phyloP scores from a whole-genome alignment of 2,329 filamentous ascomycete species.

The Tolypocladium cylindrosporum region DNA sequence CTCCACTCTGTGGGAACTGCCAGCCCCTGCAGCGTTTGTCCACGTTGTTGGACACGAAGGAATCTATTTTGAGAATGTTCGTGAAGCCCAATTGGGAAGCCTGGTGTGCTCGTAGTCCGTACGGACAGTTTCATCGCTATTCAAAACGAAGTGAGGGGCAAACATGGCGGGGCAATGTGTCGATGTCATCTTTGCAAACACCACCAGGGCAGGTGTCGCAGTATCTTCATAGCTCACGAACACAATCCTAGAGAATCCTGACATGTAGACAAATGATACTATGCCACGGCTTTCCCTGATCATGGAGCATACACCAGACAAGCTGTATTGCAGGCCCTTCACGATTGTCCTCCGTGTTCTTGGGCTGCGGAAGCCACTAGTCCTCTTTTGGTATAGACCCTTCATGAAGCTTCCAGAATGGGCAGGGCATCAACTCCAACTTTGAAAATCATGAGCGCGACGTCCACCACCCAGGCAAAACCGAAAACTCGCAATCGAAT shows the following conservation, averaged over 20 bases:
- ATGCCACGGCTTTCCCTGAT: not conserved
- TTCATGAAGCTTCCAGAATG: slow-evolving; percentile 34
- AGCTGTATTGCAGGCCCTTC: too few species aligned
- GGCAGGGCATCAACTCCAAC: slow-evolving; percentile 16
- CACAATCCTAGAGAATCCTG: too few species aligned
- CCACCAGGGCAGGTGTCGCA: not conserved
- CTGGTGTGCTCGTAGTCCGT: not conserved
- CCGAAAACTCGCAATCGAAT: not conserved
- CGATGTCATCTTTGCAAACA: not conserved
- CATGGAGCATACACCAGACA: not conserved
- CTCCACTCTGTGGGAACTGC: not conserved
- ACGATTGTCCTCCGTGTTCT: not conserved
- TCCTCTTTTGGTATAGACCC: not conserved
- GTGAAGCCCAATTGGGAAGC: not conserved
- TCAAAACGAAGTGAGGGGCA: not conserved
- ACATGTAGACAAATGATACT: not conserved
- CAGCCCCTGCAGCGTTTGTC: not conserved
- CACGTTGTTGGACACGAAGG: not conserved
- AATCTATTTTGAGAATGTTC: not conserved
- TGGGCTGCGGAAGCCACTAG: not conserved
- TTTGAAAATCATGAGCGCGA: not conserved
- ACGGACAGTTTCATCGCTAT: not conserved
- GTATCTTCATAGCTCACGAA: not conserved
- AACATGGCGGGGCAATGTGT: not conserved
- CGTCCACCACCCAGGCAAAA: not conserved